A percentile compares a stretch with the other conserved stretches of the same genome.
Conservation (phyloP, 2,329 filamentous ascomycete species). For the Paraphoma sp. region DNA sequence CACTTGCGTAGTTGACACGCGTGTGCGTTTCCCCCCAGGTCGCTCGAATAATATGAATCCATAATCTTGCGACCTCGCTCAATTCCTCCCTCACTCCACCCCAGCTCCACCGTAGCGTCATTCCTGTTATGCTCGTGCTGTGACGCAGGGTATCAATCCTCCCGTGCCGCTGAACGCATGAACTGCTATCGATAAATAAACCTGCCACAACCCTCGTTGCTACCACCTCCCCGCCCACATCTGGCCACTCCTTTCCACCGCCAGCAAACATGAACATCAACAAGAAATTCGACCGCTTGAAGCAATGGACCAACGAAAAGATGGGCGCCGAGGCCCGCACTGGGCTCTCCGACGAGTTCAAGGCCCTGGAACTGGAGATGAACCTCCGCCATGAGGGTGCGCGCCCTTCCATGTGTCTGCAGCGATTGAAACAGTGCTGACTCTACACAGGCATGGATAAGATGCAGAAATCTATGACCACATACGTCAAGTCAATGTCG, state of each 20-base stretch:
- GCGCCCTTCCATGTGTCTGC: constrained; percentile 8
- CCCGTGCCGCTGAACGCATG: constrained; percentile 3
- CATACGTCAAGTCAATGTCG: constrained; percentile 86
- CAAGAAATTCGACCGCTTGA: constrained; percentile 94
- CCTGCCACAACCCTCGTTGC: constrained; percentile 24
- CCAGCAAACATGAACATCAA: constrained; percentile 63
- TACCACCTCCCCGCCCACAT: constrained; percentile 18
- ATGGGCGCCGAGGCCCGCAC: constrained; percentile 94
- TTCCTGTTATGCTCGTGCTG: background rate
- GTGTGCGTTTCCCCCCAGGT: background rate
- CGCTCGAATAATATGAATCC: background rate
- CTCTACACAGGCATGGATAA: constrained; percentile 77
- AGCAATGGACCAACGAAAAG: constrained; percentile 97
- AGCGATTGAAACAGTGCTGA: constrained; percentile 9
- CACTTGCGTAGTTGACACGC: background rate
- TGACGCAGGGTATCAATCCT: background rate
- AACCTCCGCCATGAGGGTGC: constrained; percentile 83
- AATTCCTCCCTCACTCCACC: background rate
- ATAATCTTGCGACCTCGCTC: no score
- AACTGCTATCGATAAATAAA: constrained; percentile 20
- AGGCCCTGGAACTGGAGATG: constrained; percentile 89
- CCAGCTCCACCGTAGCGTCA: background rate
- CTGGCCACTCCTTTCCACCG: constrained; percentile 9
- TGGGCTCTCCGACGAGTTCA: constrained; percentile 87
- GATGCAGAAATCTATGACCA: constrained; percentile 83